Conservation (phyloP, 208 protist species). For the Leishmania braziliensis region DNA sequence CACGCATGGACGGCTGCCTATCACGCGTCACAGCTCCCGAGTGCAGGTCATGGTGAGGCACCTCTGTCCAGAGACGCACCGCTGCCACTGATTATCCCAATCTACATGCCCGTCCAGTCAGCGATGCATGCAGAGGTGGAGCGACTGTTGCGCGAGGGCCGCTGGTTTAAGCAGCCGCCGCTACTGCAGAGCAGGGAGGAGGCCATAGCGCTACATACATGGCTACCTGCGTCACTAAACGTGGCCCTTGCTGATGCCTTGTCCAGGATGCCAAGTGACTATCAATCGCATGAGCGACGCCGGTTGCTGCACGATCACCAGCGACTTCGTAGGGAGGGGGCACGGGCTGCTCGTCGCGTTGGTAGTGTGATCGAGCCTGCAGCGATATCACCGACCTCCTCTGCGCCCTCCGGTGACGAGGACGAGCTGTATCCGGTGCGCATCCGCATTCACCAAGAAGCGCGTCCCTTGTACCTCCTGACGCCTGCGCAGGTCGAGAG, state of each 20-base stretch:
- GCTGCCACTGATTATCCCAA: slow-evolving; percentile 29
- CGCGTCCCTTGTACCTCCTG: slow-evolving; percentile 18
- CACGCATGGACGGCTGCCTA: slow-evolving; percentile 29
- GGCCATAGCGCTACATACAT: slow-evolving; percentile 15
- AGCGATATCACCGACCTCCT: background rate
- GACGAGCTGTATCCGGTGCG: background rate
- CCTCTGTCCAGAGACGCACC: background rate
- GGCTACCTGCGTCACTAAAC: slow-evolving; percentile 24
- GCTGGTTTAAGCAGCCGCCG: slow-evolving; percentile 8
- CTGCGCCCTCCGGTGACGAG: background rate
- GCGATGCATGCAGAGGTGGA: slow-evolving; percentile 39
- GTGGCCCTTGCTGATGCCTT: slow-evolving; percentile 22
- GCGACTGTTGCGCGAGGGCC: slow-evolving; percentile 35
- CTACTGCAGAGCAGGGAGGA: background rate
- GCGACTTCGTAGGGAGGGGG: slow-evolving; percentile 17
- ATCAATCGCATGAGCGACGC: slow-evolving; percentile 1
- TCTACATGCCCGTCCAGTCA: slow-evolving; percentile 33
- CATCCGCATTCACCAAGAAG: slow-evolving; percentile 13
- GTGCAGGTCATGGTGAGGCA: background rate
- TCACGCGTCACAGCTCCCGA: background rate
- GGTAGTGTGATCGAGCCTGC: slow-evolving; percentile 9
- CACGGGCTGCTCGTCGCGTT: slow-evolving; percentile 7
- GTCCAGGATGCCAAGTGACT: slow-evolving; percentile 12
- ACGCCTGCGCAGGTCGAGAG: slow-evolving; percentile 14
- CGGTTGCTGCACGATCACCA: slow-evolving; percentile 20